Conservation (phyloP, 2,329 filamentous ascomycete genomes). For the Piedraia hortae region DNA sequence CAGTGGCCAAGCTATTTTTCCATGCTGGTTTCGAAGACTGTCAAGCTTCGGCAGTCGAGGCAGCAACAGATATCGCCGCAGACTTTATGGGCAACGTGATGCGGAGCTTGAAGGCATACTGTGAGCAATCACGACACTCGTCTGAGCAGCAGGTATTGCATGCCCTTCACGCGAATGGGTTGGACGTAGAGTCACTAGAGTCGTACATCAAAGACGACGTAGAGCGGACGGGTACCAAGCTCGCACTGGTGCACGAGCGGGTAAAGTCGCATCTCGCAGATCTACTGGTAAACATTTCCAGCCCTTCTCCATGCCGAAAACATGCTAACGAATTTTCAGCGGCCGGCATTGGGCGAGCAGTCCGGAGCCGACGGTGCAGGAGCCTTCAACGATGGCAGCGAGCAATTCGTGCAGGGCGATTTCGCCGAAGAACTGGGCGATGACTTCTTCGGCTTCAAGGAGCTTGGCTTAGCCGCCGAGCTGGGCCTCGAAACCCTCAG, state of each 20-base stretch:
- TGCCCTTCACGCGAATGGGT: slow-evolving; percentile 56
- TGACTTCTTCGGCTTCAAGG: slow-evolving; percentile 97
- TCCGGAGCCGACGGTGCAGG: slow-evolving; percentile 59
- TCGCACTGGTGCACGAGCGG: slow-evolving; percentile 66
- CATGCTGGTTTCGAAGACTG: slow-evolving; percentile 92
- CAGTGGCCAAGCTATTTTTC: slow-evolving; percentile 83
- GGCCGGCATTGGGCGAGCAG: slow-evolving; percentile 54
- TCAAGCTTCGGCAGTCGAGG: slow-evolving; percentile 77
- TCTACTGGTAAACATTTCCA: slow-evolving; percentile 28
- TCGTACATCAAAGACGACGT: slow-evolving; percentile 77
- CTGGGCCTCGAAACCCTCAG: slow-evolving; percentile 68
- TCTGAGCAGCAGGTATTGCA: slow-evolving; percentile 72
- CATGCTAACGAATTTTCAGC: slow-evolving; percentile 15
- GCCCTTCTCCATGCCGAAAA: not conserved
- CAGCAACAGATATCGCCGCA: slow-evolving; percentile 64
- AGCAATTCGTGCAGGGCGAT: slow-evolving; percentile 87
- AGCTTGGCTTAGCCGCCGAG: slow-evolving; percentile 73
- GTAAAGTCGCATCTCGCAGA: slow-evolving; percentile 89
- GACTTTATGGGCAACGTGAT: slow-evolving; percentile 75
- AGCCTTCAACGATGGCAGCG: slow-evolving; percentile 86
- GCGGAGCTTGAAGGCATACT: slow-evolving; percentile 53
- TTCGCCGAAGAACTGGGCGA: slow-evolving; percentile 95
- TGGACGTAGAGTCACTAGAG: slow-evolving; percentile 58
- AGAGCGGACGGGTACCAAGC: slow-evolving; percentile 56
- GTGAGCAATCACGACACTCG: slow-evolving; percentile 56